Base-by-base conservation (phyloP, 2,329 filamentous ascomycete species). In the Sporothrix brasiliensis region DNA sequence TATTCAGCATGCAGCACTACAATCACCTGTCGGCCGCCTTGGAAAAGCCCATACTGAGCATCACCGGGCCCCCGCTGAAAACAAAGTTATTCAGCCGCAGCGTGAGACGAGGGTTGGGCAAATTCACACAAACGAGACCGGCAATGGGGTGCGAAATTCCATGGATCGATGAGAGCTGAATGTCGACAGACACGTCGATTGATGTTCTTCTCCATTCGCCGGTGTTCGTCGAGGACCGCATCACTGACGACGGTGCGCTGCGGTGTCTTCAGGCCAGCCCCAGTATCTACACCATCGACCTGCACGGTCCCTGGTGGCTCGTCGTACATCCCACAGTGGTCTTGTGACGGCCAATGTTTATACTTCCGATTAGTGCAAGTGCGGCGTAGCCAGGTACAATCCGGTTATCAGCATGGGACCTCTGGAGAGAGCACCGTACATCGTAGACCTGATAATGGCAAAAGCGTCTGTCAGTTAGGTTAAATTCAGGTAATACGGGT, bases 51-150 rank as follows among this genome's bases (percentile, higher is more conserved):
- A 73, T 73, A 66, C 71, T 69, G 56, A 72, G 71, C 73, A 74
- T 66, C 10, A 66, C 61, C 6, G 47, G 41, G 34, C 69, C 72
- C 74, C 74, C 82, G 9, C 84, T 76, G 19, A 87, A 75, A 83
- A 91, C 90, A 72, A 91, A 90, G 5, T 82, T 77, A 1, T 88
- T 86, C 56, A 90, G 82, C 74, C 90, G 91, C 58, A 89, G 78
- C 52, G 84, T 87, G 0, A 89, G 89, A 75, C 84, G 85, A 10
- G 85, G 83, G 76, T 85, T 85, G 50, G 72, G 73, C 6, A 77
- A 74, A 74, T 87, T 87, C 10, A 83, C 83, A n/a, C 83, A 78
- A 75, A 87, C 85, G 10, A 87, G 79, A 72, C 85, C 87, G 74
- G 83, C 85, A 7, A 87, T 79, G 1, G 87, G 77, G 74, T 86